Evolutionary conservation across 2,329 filamentous ascomycete species (phyloP), one percentile per base, ranked within the genome.

Genomic region (Lojkania enalia): DNA sequence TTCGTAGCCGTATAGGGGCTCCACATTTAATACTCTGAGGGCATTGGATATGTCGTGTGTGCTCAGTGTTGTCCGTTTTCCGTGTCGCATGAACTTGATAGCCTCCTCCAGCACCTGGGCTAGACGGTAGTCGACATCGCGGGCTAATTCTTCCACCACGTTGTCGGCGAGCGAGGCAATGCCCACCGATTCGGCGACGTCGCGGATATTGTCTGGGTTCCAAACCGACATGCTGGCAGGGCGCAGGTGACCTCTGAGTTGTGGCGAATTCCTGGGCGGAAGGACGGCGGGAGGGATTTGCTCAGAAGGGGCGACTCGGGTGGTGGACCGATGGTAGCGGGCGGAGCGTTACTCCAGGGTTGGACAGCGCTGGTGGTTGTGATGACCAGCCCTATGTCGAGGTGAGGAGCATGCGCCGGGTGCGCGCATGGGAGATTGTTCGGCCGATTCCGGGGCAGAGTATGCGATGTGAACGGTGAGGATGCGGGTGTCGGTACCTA

Each of bases 1-100:
- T 66, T 97, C 92, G 73, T 99, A 99, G 15, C 94, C 94, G 65
- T 96, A 96, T 1, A 97, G 80, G 1, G 94, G 94, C 71, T 99
- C 94, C 18, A 96, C 88, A 61, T 97, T 90, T 38, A 99, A 78
- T 9, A 91, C 84, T 51, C 84, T 84, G 53, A 99, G 76, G 3
- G 94, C 94, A 55, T 92, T 85, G 35, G 89, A 85, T 44, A 96
- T 83, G 71, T 99, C 94, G 63, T 92, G 87, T 38, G 94, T 95
- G 15, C 86, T 90, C 55, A 99, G 77, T 0, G 88, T 86, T 1
- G 90, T 96, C 51, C 94, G 85, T 69, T 88, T 88, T 16, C 86
- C 84, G 61, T 92, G 88, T 60, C 90, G 89, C 94, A 99, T 99
- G 70, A 95, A 94, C 66, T 95, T 95, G 60, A 97, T 79, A 2